Base-by-base conservation (phyloP, 148 eudicot species). In the Fagopyrum homotropicum region DNA sequence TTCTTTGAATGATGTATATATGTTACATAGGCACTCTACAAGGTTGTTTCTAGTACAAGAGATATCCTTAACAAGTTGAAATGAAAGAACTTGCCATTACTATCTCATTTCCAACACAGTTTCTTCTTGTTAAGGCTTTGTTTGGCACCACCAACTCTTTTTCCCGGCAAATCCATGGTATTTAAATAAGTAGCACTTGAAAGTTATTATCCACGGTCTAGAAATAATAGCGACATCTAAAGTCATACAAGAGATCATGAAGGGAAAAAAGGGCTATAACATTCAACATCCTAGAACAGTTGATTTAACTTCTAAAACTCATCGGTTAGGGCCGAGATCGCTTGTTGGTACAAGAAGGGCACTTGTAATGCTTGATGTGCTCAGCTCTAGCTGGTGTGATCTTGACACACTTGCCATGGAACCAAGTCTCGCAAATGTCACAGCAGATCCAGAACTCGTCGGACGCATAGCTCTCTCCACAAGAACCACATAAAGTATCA, bases 321-420 rank as follows among this genome's bases (percentile, higher is more conserved):
- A 22, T 4, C 45, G 19, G 78, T 87, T 85, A 88, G 50, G 88
- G 73, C n/a, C 96, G 96, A 73, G 90, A 81, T 83, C 96, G 7
- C 63, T 57, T 86, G 80, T 93, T 90, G 89, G 82, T 87, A 87
- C 98, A 93, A n/a, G 96, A 82, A 9, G 98, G 98, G 82, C 98
- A 93, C 83, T 93, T 93, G 87, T 93, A 93, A 82, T 93, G 98
- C 89, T 93, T 93, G 82, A 93, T 90, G 78, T 93, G 96, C 83
- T 90, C 96, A 52, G 98, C 98, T 72, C 89, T 82, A 22, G 98
- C 91, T 0, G 93, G 98, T 15, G 98, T 93, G 68, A 93, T 93
- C 90, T 90, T 93, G 80, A 93, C 98, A 52, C 98, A 93, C 81
- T 85, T 93, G 45, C 98, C 98, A 79, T 93, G 98, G 80, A 90